Evolutionary conservation across 345 rosid genomes (phyloP).

Genomic region (Pistacia atlantica): DNA sequence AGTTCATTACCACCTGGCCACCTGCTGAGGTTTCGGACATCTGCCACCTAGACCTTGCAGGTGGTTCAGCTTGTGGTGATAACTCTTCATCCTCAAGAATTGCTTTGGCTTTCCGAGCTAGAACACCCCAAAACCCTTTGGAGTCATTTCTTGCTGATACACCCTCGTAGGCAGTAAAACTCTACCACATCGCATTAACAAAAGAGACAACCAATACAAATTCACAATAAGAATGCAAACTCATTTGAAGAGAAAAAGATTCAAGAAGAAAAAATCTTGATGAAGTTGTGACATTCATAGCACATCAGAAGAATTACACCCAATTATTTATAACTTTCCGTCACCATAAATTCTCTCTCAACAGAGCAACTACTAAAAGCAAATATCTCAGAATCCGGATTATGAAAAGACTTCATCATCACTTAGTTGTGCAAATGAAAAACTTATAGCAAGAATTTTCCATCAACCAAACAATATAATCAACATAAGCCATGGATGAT

Average conservation of each 20-base stretch:
- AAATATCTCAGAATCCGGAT: background rate
- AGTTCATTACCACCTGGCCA: slow-evolving; percentile 42
- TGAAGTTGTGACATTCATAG: background rate
- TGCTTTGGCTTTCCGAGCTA: slow-evolving; percentile 86
- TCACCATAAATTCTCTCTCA: background rate
- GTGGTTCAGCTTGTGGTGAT: slow-evolving; percentile 30
- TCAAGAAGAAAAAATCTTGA: background rate
- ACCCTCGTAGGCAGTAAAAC: slow-evolving; percentile 71
- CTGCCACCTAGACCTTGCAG: slow-evolving; percentile 38
- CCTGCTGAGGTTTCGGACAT: slow-evolving; percentile 40
- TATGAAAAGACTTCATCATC: background rate
- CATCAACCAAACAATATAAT: too few relatives aligned
- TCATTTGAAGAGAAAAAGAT: background rate
- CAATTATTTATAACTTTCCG: too few relatives aligned
- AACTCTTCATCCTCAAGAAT: slow-evolving; percentile 74
- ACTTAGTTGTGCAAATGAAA: background rate
- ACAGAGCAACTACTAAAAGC: background rate
- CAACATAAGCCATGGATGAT: background rate
- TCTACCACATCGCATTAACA: slow-evolving; percentile 29
- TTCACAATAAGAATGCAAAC: background rate
- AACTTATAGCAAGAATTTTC: background rate
- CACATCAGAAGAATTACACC: background rate
- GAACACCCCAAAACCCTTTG: slow-evolving; percentile 80
- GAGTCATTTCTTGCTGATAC: slow-evolving; percentile 34
- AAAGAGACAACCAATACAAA: too few relatives aligned